Conservation (phyloP, 805 yeast genomes). For the Kluyveromyces lactis region DNA sequence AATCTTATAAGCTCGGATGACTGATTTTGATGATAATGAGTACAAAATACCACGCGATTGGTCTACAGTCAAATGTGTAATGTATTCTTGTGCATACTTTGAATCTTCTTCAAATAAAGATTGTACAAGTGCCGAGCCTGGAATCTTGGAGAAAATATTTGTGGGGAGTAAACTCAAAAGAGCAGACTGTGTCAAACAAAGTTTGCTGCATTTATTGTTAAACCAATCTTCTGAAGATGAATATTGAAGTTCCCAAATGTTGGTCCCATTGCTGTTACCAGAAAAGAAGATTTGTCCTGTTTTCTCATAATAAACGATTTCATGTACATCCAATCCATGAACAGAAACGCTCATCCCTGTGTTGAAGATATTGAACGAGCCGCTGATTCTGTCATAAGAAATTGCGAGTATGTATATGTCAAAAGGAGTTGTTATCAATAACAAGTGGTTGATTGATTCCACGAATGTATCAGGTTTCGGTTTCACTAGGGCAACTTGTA, state of each 20-base stretch:
- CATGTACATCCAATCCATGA: constrained; percentile 66
- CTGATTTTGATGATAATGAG: constrained; percentile 72
- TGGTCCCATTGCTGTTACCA: constrained; percentile 67
- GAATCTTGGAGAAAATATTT: constrained; percentile 25
- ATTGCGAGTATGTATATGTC: constrained; percentile 73
- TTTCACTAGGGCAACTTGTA: constrained; percentile 65
- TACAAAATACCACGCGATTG: constrained; percentile 70
- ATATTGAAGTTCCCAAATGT: constrained; percentile 84
- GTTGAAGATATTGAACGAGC: constrained; percentile 61
- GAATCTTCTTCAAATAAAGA: constrained; percentile 29
- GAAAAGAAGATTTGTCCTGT: constrained; percentile 79
- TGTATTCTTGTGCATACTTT: constrained; percentile 40
- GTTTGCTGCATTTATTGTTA: constrained; percentile 71
- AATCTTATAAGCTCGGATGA: constrained; percentile 67
- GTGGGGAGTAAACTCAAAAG: constrained; percentile 46
- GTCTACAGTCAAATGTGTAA: constrained; percentile 65
- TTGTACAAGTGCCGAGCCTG: constrained; percentile 32
- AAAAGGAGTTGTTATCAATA: constrained; percentile 72
- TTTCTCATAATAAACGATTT: constrained; percentile 47
- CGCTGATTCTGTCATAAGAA: constrained; percentile 37
- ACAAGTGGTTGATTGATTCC: constrained; percentile 60
- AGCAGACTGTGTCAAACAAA: constrained; percentile 68
- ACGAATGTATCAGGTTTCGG: constrained; percentile 81
- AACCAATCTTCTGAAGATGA: constrained; percentile 82
- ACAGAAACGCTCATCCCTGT: constrained; percentile 76